phyloP scores from a whole-genome alignment of 2,329 filamentous ascomycete species.

The Boeremia lycopersici region DNA sequence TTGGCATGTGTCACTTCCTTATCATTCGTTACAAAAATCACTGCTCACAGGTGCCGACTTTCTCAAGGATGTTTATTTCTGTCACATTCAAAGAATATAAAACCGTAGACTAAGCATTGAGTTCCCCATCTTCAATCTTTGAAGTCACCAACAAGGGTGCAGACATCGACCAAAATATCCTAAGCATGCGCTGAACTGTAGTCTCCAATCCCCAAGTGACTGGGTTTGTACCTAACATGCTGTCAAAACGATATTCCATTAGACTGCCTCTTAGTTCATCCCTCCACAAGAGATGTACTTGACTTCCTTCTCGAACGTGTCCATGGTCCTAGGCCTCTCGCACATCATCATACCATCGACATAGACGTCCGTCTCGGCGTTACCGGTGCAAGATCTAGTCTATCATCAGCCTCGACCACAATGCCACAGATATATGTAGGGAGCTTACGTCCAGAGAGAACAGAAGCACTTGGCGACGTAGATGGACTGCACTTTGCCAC shows the following conservation, averaged over 20 bases:
- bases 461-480: constrained; percentile 17
- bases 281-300: constrained; percentile 15
- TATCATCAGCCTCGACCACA: not conserved
- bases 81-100: no score
- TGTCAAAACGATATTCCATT: no score
- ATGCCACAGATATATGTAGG: not conserved
- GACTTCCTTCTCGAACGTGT: not conserved
- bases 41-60: no score
- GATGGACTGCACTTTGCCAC: constrained; percentile 2
- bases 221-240: no score
- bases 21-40: no score
- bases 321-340: not conserved
- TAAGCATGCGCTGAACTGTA: not conserved
- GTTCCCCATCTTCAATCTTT: no score
- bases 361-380: not conserved
- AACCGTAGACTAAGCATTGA: no score
- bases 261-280: not conserved
- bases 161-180: not conserved
- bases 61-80: no score
- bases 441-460: constrained; percentile 12
- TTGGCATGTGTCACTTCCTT: no score
- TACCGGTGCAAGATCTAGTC: constrained; percentile 4
- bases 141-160: no score
- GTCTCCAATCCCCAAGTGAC: no score
- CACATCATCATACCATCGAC: constrained; percentile 18